These are phyloP conservation scores for Angomonas ambiguus DNA, from an alignment of 208 protist genomes.

Conservation along the genomic window DNA sequence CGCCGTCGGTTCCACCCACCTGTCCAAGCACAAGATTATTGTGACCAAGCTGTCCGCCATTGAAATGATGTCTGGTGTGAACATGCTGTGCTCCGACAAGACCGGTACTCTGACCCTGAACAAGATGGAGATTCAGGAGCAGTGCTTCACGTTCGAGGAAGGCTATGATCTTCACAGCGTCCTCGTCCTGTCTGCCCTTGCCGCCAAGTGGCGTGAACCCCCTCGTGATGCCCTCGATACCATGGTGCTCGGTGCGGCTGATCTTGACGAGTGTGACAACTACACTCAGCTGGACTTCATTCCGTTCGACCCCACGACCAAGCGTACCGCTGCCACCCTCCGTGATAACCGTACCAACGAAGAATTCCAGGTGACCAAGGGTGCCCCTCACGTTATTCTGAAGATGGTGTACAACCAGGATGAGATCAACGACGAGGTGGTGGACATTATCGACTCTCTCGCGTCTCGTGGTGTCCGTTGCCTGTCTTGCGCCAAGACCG, in stretches of 20 bases:
- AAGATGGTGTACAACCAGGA: conserved; percentile 72
- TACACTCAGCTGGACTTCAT: conserved; percentile 71
- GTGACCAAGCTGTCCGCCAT: conserved; percentile 92
- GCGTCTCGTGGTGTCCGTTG: conserved; percentile 68
- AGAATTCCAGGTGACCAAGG: conserved; percentile 83
- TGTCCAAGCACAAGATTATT: conserved; percentile 93
- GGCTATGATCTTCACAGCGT: conserved; percentile 50
- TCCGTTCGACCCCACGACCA: conserved; percentile 60
- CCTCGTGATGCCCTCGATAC: conserved; percentile 88
- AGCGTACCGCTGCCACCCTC: conserved; percentile 68
- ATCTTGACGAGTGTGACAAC: conserved; percentile 78
- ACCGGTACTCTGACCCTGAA: conserved; percentile 94
- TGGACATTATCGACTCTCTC: conserved; percentile 66
- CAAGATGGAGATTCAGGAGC: conserved; percentile 86
- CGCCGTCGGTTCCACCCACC: conserved; percentile 85
- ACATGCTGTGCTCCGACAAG: conserved; percentile 94
- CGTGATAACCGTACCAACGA: conserved; percentile 52
- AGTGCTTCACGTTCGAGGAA: conserved; percentile 68
- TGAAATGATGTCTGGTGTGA: conserved; percentile 87
- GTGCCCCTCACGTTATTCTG: conserved; percentile 81
- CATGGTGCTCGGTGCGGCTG: conserved; percentile 72
- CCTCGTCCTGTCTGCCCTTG: conserved; percentile 75
- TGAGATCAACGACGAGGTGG: conserved; percentile 66
- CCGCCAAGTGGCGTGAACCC: conserved; percentile 89
- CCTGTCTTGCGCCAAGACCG: conserved; percentile 59